These are phyloP conservation scores for Macrophomina pseudophaseolina DNA, from an alignment of 2,329 filamentous ascomycete genomes.

Conservation along the genomic window DNA sequence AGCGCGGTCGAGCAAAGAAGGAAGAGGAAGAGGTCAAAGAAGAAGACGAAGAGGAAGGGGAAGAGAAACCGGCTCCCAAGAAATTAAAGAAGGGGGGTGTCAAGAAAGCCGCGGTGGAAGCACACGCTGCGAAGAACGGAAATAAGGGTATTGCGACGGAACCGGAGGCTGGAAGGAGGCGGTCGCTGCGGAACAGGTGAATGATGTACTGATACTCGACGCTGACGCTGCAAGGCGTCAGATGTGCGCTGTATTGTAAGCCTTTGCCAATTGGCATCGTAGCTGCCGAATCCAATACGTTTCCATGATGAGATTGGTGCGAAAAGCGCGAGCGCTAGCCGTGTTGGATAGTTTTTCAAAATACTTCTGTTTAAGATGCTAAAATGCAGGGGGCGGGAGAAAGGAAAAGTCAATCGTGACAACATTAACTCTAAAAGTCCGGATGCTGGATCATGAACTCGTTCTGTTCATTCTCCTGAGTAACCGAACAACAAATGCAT, in stretches of 20 bases:
- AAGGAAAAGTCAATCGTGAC: not conserved
- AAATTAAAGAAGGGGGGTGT: constrained; percentile 7
- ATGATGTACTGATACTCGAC: not conserved
- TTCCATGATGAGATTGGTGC: not conserved
- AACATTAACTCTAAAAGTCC: not conserved
- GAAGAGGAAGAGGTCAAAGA: constrained; percentile 8
- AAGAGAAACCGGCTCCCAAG: constrained; percentile 13
- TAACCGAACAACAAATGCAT: constrained; percentile 8
- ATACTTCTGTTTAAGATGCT: not conserved
- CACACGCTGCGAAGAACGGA: constrained; percentile 4
- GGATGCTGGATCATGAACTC: not conserved
- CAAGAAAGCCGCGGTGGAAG: constrained; percentile 27
- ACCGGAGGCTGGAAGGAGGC: constrained; percentile 2
- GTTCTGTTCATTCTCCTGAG: constrained; percentile 1
- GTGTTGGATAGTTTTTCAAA: too few species aligned
- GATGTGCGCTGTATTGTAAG: too few species aligned
- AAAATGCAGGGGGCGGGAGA: not conserved
- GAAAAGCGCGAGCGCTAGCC: not conserved
- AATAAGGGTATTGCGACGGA: constrained; percentile 14
- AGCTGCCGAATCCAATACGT: not conserved
- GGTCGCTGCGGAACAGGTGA: constrained; percentile 20
- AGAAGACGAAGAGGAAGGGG: constrained; percentile 11
- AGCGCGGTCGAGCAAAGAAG: constrained; percentile 14
- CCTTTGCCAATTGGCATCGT: too few species aligned
- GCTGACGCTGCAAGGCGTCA: too few species aligned